Base-by-base conservation (phyloP, 2,329 filamentous ascomycete species). In the Ilyonectria destructans region DNA sequence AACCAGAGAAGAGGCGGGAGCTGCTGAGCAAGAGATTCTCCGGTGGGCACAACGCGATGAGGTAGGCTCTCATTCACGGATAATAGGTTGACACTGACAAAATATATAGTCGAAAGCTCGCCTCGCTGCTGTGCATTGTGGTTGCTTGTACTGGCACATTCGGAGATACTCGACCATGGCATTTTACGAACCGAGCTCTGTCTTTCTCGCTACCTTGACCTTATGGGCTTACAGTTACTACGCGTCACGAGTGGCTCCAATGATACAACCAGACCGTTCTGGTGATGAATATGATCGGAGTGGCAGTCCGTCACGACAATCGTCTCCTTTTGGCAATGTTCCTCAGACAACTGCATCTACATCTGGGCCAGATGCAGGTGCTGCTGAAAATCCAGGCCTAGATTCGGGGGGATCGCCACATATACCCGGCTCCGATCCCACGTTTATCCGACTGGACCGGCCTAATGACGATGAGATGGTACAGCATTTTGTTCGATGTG, bases 401-500 rank as follows among this genome's bases (percentile, higher is more conserved):
- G 40, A 56, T 9, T 40, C 33, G 6, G 35, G 21, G 17, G 57
- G 23, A 12, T 33, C 57, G 43, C 26, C 51, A 33, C 23, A 56
- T n/a, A 64, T 64, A 13, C 46, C 65, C 3, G 59, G 58, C 26
- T 62, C 65, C 12, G 66, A 71, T 12, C 81, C 84, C 0, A 80
- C 77, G 0, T 85, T 86, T 9, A 86, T 89, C 43, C 83, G 86
- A 19, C 78, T 90, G 0, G 88, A 90, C 63, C 80, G 87, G 10
- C 88, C 88, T 0, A 84, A 84, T 2, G 87, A 89, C 68, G 88
- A 90, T 73, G 87, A 89, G 71, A 81, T 89, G 56, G 87, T 89
- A 1, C 88, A 90, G 70, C 77, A 85, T 2, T 90, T 87, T 73
- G 86, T 90, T 0, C 80, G 83, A 12, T 79, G 83, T 17, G 88